These are phyloP conservation scores for Neospermospora avenae DNA, from an alignment of 2,329 filamentous ascomycete genomes.

Conservation along the genomic window DNA sequence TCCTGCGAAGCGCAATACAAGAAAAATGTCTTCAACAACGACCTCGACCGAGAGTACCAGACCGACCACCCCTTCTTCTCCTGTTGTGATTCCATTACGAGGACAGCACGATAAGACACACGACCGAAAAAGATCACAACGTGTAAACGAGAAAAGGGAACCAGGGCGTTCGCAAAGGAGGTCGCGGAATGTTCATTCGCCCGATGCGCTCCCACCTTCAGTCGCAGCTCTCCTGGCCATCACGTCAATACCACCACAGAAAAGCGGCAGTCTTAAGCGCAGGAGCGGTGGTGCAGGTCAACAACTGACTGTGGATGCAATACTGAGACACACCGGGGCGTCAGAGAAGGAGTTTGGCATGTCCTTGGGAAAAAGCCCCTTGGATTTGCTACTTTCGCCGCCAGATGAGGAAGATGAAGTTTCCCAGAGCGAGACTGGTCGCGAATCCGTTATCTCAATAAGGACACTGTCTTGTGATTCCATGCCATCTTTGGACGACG, in stretches of 20 bases:
- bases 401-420: conserved; percentile 55
- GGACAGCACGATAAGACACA: conserved; percentile 22
- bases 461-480: conserved; percentile 59
- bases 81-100: conserved; percentile 33
- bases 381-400: conserved; percentile 58
- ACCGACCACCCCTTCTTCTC: conserved; percentile 29
- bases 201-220: conserved; percentile 55
- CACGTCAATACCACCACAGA: conserved; percentile 55
- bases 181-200: conserved; percentile 45
- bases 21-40: conserved; percentile 10
- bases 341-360: conserved; percentile 52
- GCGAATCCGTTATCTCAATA: conserved; percentile 50
- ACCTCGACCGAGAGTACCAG: conserved; percentile 15
- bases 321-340: conserved; percentile 51
- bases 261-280: conserved; percentile 23
- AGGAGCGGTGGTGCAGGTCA: conserved; percentile 23
- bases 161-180: conserved; percentile 27
- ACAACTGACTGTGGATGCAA: conserved; percentile 53
- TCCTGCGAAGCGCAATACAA: conserved; percentile 9
- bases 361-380: conserved; percentile 50
- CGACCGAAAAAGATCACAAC: conserved; percentile 24
- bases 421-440: conserved; percentile 49
- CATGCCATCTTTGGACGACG: conserved; percentile 51
- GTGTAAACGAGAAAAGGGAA: conserved; percentile 21
- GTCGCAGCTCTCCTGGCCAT: conserved; percentile 59